phyloP scores from a whole-genome alignment of 768 basidiomycete species.

The Rhizopogon roseolus region DNA sequence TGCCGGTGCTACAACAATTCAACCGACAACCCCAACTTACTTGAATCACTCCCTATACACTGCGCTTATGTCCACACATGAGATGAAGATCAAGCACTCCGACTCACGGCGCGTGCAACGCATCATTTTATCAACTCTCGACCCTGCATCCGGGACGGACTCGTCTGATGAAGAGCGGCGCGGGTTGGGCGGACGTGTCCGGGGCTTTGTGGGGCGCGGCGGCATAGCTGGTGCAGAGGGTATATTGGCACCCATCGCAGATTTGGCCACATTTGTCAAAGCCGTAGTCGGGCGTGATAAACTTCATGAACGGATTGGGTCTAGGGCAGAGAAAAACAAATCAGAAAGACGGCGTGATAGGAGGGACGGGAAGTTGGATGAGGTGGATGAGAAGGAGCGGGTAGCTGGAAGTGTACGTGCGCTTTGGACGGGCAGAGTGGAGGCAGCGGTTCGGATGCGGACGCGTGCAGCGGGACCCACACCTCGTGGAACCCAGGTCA shows the following conservation, averaged over 20 bases:
- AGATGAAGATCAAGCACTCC: constrained; percentile 26
- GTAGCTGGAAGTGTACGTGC: constrained; percentile 27
- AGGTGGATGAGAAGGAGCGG: constrained; percentile 29
- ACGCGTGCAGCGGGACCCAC: constrained; percentile 21
- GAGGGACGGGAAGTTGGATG: constrained; percentile 27
- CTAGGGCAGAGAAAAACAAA: constrained; percentile 1
- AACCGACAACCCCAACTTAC: constrained; percentile 2
- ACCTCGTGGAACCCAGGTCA: constrained; percentile 20
- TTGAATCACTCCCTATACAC: constrained; percentile 22
- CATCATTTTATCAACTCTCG: constrained; percentile 56
- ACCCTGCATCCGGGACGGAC: constrained; percentile 29
- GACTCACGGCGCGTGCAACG: constrained; percentile 61
- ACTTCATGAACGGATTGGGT: constrained; percentile 30
- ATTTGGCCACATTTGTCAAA: constrained; percentile 49
- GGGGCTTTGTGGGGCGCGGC: constrained; percentile 38
- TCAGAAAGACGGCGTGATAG: constrained; percentile 21
- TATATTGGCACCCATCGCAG: constrained; percentile 43
- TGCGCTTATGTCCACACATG: constrained; percentile 22
- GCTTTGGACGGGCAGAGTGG: constrained; percentile 29
- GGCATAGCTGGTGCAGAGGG: constrained; percentile 32
- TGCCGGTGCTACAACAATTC: constrained; percentile 10
- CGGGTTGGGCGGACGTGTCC: constrained; percentile 26
- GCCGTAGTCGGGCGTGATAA: constrained; percentile 31
- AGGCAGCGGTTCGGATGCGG: constrained; percentile 21
- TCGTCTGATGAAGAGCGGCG: constrained; percentile 26